Conservation (phyloP, 495 filamentous ascomycete species). For the Saxophila tyrrhenica region DNA sequence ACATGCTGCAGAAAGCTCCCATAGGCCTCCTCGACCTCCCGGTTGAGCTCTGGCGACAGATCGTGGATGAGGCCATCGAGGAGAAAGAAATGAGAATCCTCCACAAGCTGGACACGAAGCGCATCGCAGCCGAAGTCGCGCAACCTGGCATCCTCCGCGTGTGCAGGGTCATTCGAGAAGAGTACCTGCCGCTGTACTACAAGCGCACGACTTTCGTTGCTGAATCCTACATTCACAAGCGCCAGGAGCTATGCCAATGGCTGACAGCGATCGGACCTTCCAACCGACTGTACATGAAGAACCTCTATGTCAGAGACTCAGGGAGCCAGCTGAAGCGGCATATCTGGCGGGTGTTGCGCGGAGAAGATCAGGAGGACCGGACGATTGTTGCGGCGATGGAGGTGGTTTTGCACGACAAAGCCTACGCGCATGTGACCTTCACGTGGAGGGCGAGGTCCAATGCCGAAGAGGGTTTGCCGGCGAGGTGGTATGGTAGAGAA, state of each 20-base stretch:
- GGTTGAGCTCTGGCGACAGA: neutral
- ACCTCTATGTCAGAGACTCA: neutral
- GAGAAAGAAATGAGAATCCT: neutral
- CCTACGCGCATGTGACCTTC: neutral
- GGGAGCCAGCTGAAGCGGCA: neutral
- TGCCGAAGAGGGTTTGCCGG: neutral
- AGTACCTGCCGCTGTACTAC: neutral
- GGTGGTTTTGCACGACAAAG: neutral
- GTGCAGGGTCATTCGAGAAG: neutral
- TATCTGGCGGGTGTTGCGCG: neutral
- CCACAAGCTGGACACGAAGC: neutral
- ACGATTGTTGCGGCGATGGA: neutral
- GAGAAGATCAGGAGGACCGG: neutral
- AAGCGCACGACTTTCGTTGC: neutral
- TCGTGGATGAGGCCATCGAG: neutral
- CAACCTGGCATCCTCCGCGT: neutral
- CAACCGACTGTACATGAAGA: neutral
- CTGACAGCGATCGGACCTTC: neutral
- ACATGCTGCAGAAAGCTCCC: no score
- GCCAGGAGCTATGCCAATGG: neutral
- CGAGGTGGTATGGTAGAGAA: no score
- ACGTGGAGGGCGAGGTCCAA: neutral
- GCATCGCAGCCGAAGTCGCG: neutral
- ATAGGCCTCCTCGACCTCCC: conserved; percentile 4
- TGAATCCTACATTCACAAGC: neutral